These are phyloP conservation scores for Mrakiaceae sp. DNA, from an alignment of 1,284 basidiomycete genomes.

Conservation along the genomic window DNA sequence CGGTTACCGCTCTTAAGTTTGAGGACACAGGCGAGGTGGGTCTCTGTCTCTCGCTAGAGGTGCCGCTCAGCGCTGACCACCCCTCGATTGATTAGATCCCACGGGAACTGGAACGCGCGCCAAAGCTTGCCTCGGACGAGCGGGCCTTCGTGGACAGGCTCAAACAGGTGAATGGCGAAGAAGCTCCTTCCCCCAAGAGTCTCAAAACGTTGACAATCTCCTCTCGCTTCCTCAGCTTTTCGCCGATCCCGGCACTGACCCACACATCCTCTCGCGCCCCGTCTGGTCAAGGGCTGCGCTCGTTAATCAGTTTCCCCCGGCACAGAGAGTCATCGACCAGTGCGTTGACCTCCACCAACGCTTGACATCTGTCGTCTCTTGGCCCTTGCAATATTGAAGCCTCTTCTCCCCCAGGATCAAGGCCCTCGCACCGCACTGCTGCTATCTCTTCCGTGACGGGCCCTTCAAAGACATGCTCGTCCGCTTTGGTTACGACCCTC, in stretches of 20 bases:
- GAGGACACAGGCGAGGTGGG: no score
- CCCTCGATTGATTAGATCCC: no score
- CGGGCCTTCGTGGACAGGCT: slow-evolving; percentile 48
- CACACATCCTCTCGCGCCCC: slow-evolving; percentile 51
- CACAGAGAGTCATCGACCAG: slow-evolving; percentile 60
- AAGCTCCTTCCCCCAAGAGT: no score
- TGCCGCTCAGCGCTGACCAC: no score
- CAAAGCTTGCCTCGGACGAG: slow-evolving; percentile 41
- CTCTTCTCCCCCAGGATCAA: slow-evolving; percentile 33
- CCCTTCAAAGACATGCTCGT: slow-evolving; percentile 87
- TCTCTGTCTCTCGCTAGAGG: no score
- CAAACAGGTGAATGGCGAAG: slow-evolving; percentile 40
- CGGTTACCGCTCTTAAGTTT: no score
- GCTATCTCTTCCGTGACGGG: slow-evolving; percentile 85
- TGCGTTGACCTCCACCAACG: slow-evolving; percentile 29
- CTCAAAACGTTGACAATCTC: background rate
- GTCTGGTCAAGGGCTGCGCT: slow-evolving; percentile 79
- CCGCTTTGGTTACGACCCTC: slow-evolving; percentile 79
- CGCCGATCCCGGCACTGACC: slow-evolving; percentile 1
- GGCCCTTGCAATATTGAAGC: slow-evolving; percentile 28
- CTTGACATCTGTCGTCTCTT: slow-evolving; percentile 38
- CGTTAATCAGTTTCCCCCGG: slow-evolving; percentile 64
- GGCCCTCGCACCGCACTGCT: slow-evolving; percentile 36
- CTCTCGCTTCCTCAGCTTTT: slow-evolving; percentile 1
- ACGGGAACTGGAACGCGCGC: no score